Conservation (phyloP, 78 protist genomes). For the Speleostelium caveatum region DNA sequence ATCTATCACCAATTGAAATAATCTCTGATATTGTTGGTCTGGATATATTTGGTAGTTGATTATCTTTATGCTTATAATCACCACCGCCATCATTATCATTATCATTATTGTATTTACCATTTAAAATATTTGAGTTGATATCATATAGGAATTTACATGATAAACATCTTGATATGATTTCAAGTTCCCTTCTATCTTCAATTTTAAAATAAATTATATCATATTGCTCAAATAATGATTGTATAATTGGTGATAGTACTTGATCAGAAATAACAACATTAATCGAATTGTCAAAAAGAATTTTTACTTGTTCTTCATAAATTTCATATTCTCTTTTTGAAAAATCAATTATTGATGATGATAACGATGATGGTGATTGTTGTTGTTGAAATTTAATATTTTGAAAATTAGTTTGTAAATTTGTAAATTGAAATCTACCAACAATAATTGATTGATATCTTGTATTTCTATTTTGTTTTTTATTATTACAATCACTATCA, state of each 20-base stretch:
- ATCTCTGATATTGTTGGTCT: background rate
- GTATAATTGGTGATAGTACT: slow-evolving; percentile 5
- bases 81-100: background rate
- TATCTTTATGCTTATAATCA: background rate
- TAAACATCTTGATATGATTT: slow-evolving; percentile 16
- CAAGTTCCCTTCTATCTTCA: slow-evolving; percentile 39
- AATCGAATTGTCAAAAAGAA: background rate
- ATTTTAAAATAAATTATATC: slow-evolving; percentile 28
- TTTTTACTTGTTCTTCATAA: background rate
- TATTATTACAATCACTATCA: background rate
- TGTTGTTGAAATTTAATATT: background rate
- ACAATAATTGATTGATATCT: slow-evolving; percentile 18
- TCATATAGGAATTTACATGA: slow-evolving; percentile 17
- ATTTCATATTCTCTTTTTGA: background rate
- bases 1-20: slow-evolving; percentile 21
- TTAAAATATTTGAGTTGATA: background rate
- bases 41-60: background rate
- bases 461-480: background rate
- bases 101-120: background rate
- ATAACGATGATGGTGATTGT: background rate
- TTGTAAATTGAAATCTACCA: slow-evolving; percentile 46
- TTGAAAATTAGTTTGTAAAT: background rate
- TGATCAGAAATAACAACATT: slow-evolving; percentile 49
- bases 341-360: background rate
- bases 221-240: slow-evolving; percentile 15